Base-by-base conservation (phyloP, 2,329 filamentous ascomycete species). In the Botrytis hyacinthi region DNA sequence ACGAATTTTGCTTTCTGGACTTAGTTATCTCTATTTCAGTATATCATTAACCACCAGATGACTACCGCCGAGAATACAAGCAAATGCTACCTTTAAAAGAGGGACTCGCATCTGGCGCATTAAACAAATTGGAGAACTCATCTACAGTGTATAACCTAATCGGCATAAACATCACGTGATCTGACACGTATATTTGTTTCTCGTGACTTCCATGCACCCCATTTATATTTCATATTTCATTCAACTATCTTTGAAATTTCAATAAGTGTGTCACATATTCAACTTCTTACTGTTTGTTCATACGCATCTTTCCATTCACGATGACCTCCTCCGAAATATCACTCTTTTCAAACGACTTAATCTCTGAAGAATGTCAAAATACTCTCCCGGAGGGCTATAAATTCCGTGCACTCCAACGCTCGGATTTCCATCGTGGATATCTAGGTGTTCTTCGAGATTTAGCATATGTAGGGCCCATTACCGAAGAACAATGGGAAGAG, bases 381-480 rank as follows among this genome's bases (percentile, higher is more conserved):
- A 32, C 71, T 8, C 51, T 73, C 7, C 71, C 71, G 7, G 54
- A 69, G 40, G 57, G 65, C 18, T 73, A 70, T 35, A 73, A 46
- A 32, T 73, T 73, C 10, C 71, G 71, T 37, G 29, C 71, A 16
- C 71, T 73, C 44, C 32, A 70, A n/a, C 71, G 65, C 32, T 60
- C 65, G 12, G 71, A 73, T 54, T 73, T 61, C 22, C 32, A 61
- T 61, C 44, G 29, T 54, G 71, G 65, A 20, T 61, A 70, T 51
- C 42, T 73, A 9, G 66, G 42, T 54, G 71, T 73, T 20, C 32
- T 73, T n/a, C 42, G 66, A 12, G 71, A 73, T 40, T 46, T 73
- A 18, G 71, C 71, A 35, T 73, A 51, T 32, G 95, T 98, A 42
- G 95, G 95, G 76, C 93, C 97, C 74, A 91, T 97, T 77, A 87